Conservation (phyloP, 352 stramenopile species). For the Pythium rishiriense region DNA sequence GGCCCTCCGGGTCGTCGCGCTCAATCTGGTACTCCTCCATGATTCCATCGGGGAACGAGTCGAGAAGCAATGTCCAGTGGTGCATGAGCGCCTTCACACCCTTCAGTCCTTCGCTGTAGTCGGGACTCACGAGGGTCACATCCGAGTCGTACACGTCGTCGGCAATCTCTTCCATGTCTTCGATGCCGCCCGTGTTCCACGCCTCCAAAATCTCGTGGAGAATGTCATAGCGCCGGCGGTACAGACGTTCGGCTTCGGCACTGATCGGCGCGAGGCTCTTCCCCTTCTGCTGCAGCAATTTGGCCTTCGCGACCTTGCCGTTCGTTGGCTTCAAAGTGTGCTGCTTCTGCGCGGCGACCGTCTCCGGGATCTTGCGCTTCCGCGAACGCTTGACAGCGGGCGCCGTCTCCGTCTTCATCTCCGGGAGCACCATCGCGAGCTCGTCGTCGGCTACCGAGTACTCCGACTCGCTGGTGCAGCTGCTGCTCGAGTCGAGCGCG, state of each 20-base stretch:
- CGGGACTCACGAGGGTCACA: constrained; percentile 65
- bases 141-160: constrained; percentile 74
- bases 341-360: constrained; percentile 17
- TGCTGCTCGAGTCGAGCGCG: constrained; percentile 23
- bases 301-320: constrained; percentile 21
- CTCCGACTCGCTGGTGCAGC: constrained; percentile 28
- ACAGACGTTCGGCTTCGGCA: constrained; percentile 56
- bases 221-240: constrained; percentile 68
- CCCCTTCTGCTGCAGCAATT: constrained; percentile 16
- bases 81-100: constrained; percentile 71
- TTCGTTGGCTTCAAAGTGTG: constrained; percentile 10
- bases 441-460: constrained; percentile 25
- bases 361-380: constrained; percentile 66
- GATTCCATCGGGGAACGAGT: constrained; percentile 77
- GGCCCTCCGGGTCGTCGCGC: constrained; percentile 49
- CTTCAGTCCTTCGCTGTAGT: constrained; percentile 61
- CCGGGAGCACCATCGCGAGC: neutral
- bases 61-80: constrained; percentile 67
- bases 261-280: constrained; percentile 28
- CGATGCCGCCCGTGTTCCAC: constrained; percentile 81
- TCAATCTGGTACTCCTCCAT: constrained; percentile 85
- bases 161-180: constrained; percentile 82
- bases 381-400: constrained; percentile 32
- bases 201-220: constrained; percentile 73
- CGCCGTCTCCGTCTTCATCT: constrained; percentile 9